A percentile compares a stretch with the other conserved stretches of the same genome.
phyloP scores from a whole-genome alignment of 495 filamentous ascomycete species.

The Penicillium longicatenatum region DNA sequence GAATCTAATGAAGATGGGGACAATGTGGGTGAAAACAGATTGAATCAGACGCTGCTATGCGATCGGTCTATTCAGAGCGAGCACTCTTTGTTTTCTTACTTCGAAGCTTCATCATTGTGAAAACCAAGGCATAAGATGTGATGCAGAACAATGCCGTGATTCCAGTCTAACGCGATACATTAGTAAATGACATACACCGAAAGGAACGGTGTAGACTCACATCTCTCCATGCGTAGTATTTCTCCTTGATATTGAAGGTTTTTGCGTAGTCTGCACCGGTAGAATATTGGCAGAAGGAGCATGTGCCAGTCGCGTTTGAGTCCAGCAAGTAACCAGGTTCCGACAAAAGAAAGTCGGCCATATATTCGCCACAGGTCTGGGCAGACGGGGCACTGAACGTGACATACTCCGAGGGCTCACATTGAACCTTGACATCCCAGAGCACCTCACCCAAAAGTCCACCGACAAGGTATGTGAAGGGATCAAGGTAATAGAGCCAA shows the following conservation, averaged over 20 bases:
- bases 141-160: slow-evolving; percentile 48
- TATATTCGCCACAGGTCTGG: slow-evolving; percentile 69
- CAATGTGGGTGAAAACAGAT: neutral
- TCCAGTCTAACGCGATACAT: slow-evolving; percentile 30
- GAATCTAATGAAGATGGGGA: neutral
- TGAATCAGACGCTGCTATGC: neutral
- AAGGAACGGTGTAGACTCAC: slow-evolving; percentile 21
- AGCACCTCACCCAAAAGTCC: slow-evolving; percentile 45
- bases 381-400: slow-evolving; percentile 61
- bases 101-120: slow-evolving; percentile 47
- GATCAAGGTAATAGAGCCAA: slow-evolving; percentile 60
- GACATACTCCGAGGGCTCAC: slow-evolving; percentile 58
- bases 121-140: slow-evolving; percentile 39
- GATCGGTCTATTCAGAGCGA: slow-evolving; percentile 20
- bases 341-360: slow-evolving; percentile 52
- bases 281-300: slow-evolving; percentile 61
- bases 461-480: slow-evolving; percentile 57
- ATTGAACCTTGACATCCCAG: slow-evolving; percentile 54
- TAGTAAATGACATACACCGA: slow-evolving; percentile 7
- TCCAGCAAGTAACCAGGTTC: slow-evolving; percentile 62
- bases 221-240: slow-evolving; percentile 49
- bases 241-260: slow-evolving; percentile 39
- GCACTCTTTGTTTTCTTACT: slow-evolving; percentile 48
- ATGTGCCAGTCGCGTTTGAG: slow-evolving; percentile 52
- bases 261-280: slow-evolving; percentile 43